These are phyloP conservation scores for Serendipita sp. DNA, from an alignment of 768 basidiomycete genomes.

Conservation along the genomic window DNA sequence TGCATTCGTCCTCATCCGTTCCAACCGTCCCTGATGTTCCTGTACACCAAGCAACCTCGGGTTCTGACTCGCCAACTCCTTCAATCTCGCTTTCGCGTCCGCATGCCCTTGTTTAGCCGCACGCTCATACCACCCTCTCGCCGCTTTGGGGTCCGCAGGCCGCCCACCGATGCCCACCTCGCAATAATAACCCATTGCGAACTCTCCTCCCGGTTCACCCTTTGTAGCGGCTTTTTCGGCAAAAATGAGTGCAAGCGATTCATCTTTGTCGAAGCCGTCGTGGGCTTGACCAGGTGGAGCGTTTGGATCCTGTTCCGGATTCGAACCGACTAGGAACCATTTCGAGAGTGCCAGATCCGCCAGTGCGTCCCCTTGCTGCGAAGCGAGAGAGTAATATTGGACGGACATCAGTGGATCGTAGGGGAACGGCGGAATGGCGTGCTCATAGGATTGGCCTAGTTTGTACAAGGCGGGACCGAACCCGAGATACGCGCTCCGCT, in stretches of 20 bases:
- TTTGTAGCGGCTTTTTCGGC: constrained; percentile 73
- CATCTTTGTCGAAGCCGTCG: constrained; percentile 71
- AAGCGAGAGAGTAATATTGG: constrained; percentile 53
- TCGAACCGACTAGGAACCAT: constrained; percentile 88
- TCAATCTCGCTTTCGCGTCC: constrained; percentile 62
- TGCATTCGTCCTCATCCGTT: constrained; percentile 66
- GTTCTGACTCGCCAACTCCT: constrained; percentile 32
- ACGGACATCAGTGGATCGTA: constrained; percentile 84
- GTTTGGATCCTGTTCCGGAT: constrained; percentile 11
- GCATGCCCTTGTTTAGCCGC: constrained; percentile 63
- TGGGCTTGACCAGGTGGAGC: constrained; percentile 15
- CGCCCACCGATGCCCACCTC: constrained; percentile 78
- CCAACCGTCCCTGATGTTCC: constrained; percentile 52
- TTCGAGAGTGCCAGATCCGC: constrained; percentile 95
- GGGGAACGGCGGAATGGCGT: constrained; percentile 65
- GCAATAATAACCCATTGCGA: constrained; percentile 89
- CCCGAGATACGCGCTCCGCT: constrained; percentile 69
- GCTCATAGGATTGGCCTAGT: constrained; percentile 82
- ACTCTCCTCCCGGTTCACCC: constrained; percentile 68
- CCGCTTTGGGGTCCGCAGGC: constrained; percentile 17
- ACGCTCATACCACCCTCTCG: constrained; percentile 1
- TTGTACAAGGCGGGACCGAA: constrained; percentile 80
- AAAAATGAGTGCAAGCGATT: constrained; percentile 69
- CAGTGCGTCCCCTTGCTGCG: constrained; percentile 70
- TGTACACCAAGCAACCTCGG: constrained; percentile 27